phyloP scores from a whole-genome alignment of 2,329 filamentous ascomycete species.

The Aspergillus carbonarius region DNA sequence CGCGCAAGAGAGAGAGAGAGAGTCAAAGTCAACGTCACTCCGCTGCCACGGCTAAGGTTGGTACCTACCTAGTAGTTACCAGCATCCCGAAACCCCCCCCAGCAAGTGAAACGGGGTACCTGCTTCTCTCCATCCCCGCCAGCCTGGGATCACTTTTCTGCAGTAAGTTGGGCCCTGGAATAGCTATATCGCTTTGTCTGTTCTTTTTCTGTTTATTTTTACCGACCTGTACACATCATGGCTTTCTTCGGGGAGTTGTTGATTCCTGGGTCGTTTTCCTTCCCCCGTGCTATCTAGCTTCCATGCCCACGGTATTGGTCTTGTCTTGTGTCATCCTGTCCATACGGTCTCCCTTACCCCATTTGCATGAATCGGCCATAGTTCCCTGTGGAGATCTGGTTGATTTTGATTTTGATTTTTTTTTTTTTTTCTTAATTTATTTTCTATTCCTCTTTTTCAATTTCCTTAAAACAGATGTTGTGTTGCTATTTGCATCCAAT shows the following conservation, averaged over 20 bases:
- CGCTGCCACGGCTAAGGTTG: slow-evolving; percentile 16
- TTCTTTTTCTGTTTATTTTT: no score
- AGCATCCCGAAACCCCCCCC: slow-evolving; percentile 13
- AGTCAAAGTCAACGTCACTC: slow-evolving; percentile 16
- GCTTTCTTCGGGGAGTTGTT: background rate
- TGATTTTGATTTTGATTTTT: background rate
- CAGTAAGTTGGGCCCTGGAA: slow-evolving; percentile 7
- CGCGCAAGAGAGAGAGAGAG: background rate
- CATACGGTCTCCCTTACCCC: background rate
- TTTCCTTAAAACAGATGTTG: background rate
- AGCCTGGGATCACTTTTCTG: slow-evolving; percentile 7
- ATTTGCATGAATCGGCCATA: background rate
- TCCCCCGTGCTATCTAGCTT: background rate
- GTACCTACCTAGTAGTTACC: slow-evolving; percentile 12
- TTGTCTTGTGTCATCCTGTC: background rate
- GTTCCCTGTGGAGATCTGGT: background rate
- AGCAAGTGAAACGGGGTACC: slow-evolving; percentile 24
- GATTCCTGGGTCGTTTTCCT: background rate
- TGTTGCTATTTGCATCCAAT: background rate
- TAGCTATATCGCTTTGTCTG: slow-evolving; percentile 1
- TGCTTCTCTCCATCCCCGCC: slow-evolving; percentile 21
- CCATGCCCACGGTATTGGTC: background rate
- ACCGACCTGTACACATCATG: background rate
- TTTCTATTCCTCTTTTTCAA: background rate
- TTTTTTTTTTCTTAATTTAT: slow-evolving; percentile 1